Conservation (phyloP, 768 basidiomycete genomes). For the Suillus placidus region DNA sequence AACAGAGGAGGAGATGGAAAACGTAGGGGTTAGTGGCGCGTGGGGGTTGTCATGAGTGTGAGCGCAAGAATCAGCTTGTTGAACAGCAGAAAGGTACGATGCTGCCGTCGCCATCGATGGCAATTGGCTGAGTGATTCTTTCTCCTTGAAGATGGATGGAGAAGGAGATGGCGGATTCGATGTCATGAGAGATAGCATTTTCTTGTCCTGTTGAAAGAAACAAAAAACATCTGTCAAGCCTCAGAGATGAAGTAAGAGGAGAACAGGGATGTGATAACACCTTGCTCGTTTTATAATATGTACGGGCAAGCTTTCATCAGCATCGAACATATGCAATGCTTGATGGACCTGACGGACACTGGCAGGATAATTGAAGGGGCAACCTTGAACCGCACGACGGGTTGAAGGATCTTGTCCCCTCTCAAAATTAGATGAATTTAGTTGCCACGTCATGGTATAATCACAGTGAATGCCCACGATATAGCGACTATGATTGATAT, state of each 20-base stretch:
- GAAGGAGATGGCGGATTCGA: background rate
- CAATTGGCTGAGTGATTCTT: background rate
- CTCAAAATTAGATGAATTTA: background rate
- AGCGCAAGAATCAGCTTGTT: background rate
- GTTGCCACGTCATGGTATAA: background rate
- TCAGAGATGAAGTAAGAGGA: background rate
- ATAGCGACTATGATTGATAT: background rate
- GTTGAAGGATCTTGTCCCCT: background rate
- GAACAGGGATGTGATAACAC: background rate
- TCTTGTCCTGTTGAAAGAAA: background rate
- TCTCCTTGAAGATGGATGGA: background rate
- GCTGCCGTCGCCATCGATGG: background rate
- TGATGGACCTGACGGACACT: background rate
- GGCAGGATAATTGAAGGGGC: background rate
- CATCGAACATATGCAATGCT: background rate
- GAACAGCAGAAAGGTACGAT: background rate
- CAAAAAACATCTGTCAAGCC: background rate
- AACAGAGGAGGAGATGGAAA: background rate
- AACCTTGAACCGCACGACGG: background rate
- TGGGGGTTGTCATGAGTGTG: background rate
- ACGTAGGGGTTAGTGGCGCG: background rate
- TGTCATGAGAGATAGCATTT: background rate
- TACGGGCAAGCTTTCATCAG: background rate
- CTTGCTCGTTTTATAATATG: background rate
- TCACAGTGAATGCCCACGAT: background rate